Conservation (phyloP, 495 filamentous ascomycete species). For the Aspergillus egyptiacus region DNA sequence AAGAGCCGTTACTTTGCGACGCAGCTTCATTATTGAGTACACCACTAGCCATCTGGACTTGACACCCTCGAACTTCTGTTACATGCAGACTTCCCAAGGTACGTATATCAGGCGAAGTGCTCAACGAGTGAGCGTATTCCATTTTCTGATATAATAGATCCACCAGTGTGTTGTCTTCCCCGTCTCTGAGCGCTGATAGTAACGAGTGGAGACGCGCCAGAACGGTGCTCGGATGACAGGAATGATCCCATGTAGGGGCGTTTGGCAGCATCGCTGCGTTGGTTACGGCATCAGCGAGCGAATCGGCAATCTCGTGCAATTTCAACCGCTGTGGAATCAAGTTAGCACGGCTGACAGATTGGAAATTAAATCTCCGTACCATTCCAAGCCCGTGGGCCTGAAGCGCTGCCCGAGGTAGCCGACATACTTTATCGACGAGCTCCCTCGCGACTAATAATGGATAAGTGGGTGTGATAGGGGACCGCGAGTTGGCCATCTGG, state of each 20-base stretch:
- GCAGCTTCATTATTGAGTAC: too few species aligned
- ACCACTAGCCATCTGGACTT: too few species aligned
- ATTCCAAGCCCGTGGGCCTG: slow-evolving; percentile 34
- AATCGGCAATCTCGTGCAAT: slow-evolving; percentile 41
- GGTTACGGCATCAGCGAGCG: slow-evolving; percentile 40
- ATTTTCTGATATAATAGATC: slow-evolving; percentile 28
- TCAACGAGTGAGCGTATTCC: slow-evolving; percentile 13
- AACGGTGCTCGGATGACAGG: slow-evolving; percentile 23
- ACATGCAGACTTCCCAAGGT: background rate
- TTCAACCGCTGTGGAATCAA: slow-evolving; percentile 35
- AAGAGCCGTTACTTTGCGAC: too few species aligned
- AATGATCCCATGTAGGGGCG: slow-evolving; percentile 9
- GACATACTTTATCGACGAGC: slow-evolving; percentile 34
- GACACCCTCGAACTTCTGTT: background rate
- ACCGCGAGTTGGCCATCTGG: background rate
- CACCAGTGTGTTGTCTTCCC: slow-evolving; percentile 28
- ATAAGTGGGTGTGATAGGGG: slow-evolving; percentile 21
- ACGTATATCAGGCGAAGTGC: background rate
- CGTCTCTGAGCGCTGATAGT: slow-evolving; percentile 26
- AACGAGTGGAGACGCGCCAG: slow-evolving; percentile 30
- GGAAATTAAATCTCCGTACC: slow-evolving; percentile 15
- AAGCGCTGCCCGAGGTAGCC: slow-evolving; percentile 31
- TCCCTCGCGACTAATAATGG: slow-evolving; percentile 39
- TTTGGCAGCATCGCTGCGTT: slow-evolving; percentile 13
- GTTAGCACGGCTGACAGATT: slow-evolving; percentile 1